A percentile compares a stretch with the other conserved stretches of the same genome.
These are phyloP conservation scores for Diaporthe citriasiana DNA, from an alignment of 2,329 filamentous ascomycete species.

Conservation along the genomic window DNA sequence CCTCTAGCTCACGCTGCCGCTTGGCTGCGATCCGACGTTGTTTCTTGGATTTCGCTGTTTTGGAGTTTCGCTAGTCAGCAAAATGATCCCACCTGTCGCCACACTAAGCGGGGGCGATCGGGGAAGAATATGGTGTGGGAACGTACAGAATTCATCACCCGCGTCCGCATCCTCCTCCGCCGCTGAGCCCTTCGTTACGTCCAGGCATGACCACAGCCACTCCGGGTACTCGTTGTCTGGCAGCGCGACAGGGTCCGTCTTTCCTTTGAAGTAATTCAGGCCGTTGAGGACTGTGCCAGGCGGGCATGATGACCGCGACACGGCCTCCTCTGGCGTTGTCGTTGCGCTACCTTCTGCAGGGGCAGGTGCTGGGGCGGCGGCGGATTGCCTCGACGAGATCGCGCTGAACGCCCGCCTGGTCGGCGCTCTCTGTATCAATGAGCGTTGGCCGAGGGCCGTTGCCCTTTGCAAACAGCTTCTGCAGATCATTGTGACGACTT, in stretches of 20 bases:
- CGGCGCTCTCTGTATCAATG: constrained; percentile 42
- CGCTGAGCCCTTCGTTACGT: constrained; percentile 68
- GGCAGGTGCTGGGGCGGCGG: constrained; percentile 50
- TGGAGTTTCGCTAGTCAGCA: neutral
- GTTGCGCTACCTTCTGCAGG: constrained; percentile 47
- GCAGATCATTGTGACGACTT: constrained; percentile 57
- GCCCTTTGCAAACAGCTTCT: constrained; percentile 65
- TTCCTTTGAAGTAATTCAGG: constrained; percentile 83
- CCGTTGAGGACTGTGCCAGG: constrained; percentile 80
- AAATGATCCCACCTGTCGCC: neutral
- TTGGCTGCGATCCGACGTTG: constrained; percentile 80
- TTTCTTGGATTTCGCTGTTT: constrained; percentile 85
- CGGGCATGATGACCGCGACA: constrained; percentile 65
- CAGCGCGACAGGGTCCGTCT: constrained; percentile 79
- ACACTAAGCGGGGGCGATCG: constrained; percentile 12
- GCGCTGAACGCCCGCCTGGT: constrained; percentile 56
- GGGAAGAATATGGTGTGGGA: constrained; percentile 9
- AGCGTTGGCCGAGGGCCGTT: constrained; percentile 52
- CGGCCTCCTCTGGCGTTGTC: constrained; percentile 44
- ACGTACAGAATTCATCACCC: constrained; percentile 86
- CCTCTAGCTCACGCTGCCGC: constrained; percentile 69
- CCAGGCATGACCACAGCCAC: constrained; percentile 84
- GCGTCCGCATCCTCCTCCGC: constrained; percentile 66
- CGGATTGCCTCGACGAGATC: constrained; percentile 44
- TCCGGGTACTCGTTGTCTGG: constrained; percentile 82